phyloP scores from a whole-genome alignment of 352 stramenopile species.

The Pythium volutum region DNA sequence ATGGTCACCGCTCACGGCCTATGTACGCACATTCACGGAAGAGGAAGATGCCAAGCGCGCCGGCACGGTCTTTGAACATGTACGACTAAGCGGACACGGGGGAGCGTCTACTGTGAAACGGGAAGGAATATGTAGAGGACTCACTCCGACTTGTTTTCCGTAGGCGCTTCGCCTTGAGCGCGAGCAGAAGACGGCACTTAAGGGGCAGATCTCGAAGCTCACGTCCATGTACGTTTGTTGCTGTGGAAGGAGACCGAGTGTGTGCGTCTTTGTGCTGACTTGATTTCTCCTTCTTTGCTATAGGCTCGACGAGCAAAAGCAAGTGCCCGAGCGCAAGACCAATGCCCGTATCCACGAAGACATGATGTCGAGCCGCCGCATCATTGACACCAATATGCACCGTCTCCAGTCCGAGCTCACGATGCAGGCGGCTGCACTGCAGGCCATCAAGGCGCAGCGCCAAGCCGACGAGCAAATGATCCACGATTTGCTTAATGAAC shows the following conservation, averaged over 20 bases:
- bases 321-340: slow-evolving; percentile 36
- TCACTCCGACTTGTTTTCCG: neutral
- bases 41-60: slow-evolving; percentile 85
- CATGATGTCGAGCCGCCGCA: slow-evolving; percentile 78
- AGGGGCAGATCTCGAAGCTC: slow-evolving; percentile 80
- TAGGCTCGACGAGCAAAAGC: slow-evolving; percentile 48
- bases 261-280: neutral
- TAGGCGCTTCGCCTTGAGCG: slow-evolving; percentile 77
- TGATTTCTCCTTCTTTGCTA: neutral
- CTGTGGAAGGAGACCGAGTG: neutral
- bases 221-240: slow-evolving; percentile 52
- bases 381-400: slow-evolving; percentile 81
- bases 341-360: slow-evolving; percentile 70
- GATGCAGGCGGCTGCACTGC: slow-evolving; percentile 48
- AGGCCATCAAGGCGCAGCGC: slow-evolving; percentile 69
- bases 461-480: slow-evolving; percentile 80
- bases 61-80: slow-evolving; percentile 83
- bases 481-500: slow-evolving; percentile 77
- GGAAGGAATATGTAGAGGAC: no score
- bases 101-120: no score
- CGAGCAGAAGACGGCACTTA: slow-evolving; percentile 62
- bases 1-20: slow-evolving; percentile 66
- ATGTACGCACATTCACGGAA: slow-evolving; percentile 84
- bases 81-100: slow-evolving; percentile 18
- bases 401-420: slow-evolving; percentile 71